Evolutionary conservation across 2,329 filamentous ascomycete species (phyloP), one percentile per base, ranked within the genome.

Genomic region (Endocalyx cinctus): DNA sequence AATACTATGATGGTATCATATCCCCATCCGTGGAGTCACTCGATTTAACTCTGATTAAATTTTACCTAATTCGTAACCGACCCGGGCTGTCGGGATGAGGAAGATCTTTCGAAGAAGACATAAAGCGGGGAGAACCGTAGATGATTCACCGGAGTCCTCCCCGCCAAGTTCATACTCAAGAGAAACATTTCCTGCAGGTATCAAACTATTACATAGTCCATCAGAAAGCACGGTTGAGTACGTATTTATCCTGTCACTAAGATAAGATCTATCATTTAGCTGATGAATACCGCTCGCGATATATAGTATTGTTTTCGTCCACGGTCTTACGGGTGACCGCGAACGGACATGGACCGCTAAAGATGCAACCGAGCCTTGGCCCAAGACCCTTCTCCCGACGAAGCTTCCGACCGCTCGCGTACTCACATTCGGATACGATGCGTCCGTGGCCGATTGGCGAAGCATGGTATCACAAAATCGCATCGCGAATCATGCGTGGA

Each of bases 391-490:
- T 14, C 50, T 66, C 0, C 49, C 59, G 2, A 14, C 27, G 0
- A 45, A 50, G 33, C 37, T 65, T 18, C 27, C 34, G 1, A 51
- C 39, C 2, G 56, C 57, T 13, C 56, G 62, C 11, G 47, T 66
- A 5, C 49, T 66, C 14, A 60, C 59, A 0, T 66, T 55, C 18
- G 63, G 63, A 12, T 68, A 68, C 39, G 52, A 63, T 19, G 54
- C 55, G n/a, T 52, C 59, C 16, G 31, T 60, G 13, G 17, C 20
- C 0, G 25, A 44, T n/a, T 35, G 39, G 14, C 39, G 16, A 27
- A 25, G 15, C 5, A 43, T 41, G n/a, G 44, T 47, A 10, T 43
- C 46, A 11, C 27, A 36, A 5, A 55, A 55, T 23, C 35, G 51
- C 16, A 42, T 60, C 15, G 29, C 35, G 2, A 47, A 58, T 18